A percentile compares a stretch with the other conserved stretches of the same genome.
These are phyloP conservation scores for Dipodascopsis uninucleata DNA, from an alignment of 805 yeast species.

Conservation along the genomic window DNA sequence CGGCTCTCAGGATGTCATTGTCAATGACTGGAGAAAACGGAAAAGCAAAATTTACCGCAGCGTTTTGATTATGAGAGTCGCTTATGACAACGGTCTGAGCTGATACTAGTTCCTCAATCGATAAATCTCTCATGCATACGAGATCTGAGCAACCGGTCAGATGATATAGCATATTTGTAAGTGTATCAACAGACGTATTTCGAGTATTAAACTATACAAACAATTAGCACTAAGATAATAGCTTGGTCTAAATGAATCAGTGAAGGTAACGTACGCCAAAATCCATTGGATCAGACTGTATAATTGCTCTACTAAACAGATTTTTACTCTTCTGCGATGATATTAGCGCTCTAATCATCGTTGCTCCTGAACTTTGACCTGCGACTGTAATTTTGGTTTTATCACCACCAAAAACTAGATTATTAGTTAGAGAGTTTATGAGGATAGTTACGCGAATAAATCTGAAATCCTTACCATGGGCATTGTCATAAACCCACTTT, in stretches of 20 bases:
- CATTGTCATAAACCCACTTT: slow-evolving; percentile 36
- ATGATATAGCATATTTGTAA: slow-evolving; percentile 12
- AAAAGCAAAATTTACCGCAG: slow-evolving; percentile 22
- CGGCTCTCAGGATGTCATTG: slow-evolving; percentile 14
- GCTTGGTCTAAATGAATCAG: neutral
- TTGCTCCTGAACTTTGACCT: slow-evolving; percentile 39
- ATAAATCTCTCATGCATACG: slow-evolving; percentile 18
- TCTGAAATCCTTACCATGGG: slow-evolving; percentile 28
- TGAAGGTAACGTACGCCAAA: slow-evolving; percentile 16
- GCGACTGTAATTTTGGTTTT: slow-evolving; percentile 35
- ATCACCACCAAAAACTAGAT: slow-evolving; percentile 34
- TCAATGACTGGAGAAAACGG: slow-evolving; percentile 35
- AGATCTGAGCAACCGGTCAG: slow-evolving; percentile 18
- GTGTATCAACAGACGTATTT: slow-evolving; percentile 7
- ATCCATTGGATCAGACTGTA: slow-evolving; percentile 27
- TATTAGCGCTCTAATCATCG: slow-evolving; percentile 20
- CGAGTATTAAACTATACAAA: slow-evolving; percentile 17
- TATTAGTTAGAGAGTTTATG: neutral
- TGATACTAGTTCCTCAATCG: slow-evolving; percentile 6
- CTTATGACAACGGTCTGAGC: slow-evolving; percentile 13
- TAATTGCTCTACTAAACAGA: slow-evolving; percentile 13
- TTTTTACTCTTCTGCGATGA: slow-evolving; percentile 16
- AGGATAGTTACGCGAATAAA: too few species aligned
- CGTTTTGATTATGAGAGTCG: slow-evolving; percentile 4
- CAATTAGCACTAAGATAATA: too few species aligned